These are phyloP conservation scores for Pythium apleroticum DNA, from an alignment of 352 stramenopile genomes.

Conservation along the genomic window DNA sequence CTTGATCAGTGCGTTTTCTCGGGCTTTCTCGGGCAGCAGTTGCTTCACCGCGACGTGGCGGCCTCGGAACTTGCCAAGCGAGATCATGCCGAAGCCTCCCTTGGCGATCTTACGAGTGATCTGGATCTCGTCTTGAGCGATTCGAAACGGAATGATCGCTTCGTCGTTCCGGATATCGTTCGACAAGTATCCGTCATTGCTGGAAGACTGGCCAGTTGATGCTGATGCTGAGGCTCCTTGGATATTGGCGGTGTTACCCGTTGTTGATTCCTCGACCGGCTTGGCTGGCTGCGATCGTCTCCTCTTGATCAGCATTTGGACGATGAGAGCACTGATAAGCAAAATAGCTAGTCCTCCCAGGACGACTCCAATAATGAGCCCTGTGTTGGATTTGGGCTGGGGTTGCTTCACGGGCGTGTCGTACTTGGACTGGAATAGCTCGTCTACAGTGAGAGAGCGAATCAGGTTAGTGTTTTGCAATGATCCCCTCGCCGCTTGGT, in stretches of 20 bases:
- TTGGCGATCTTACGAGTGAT: slow-evolving; percentile 10
- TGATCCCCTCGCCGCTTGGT: no score
- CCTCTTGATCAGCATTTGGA: neutral
- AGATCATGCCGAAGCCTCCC: slow-evolving; percentile 28
- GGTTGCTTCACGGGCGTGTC: neutral
- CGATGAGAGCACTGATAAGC: neutral
- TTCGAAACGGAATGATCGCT: slow-evolving; percentile 16
- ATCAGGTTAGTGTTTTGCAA: no score
- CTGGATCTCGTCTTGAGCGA: slow-evolving; percentile 19
- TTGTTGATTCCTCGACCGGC: neutral
- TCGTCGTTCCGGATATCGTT: slow-evolving; percentile 32
- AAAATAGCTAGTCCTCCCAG: neutral
- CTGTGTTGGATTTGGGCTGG: neutral
- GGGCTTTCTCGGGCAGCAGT: slow-evolving; percentile 23
- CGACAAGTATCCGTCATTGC: slow-evolving; percentile 15
- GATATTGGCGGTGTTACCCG: neutral
- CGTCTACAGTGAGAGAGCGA: neutral
- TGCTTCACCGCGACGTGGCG: slow-evolving; percentile 26
- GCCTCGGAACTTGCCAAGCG: slow-evolving; percentile 7
- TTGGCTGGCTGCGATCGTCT: neutral
- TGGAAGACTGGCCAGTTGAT: neutral
- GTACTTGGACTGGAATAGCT: neutral
- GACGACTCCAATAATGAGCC: neutral
- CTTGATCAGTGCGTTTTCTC: slow-evolving; percentile 20
- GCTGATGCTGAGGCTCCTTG: neutral